Evolutionary conservation across 202 grass and related monocot genomes (phyloP), one percentile per base, ranked within the genome.

Genomic region (Musa balbisiana): DNA sequence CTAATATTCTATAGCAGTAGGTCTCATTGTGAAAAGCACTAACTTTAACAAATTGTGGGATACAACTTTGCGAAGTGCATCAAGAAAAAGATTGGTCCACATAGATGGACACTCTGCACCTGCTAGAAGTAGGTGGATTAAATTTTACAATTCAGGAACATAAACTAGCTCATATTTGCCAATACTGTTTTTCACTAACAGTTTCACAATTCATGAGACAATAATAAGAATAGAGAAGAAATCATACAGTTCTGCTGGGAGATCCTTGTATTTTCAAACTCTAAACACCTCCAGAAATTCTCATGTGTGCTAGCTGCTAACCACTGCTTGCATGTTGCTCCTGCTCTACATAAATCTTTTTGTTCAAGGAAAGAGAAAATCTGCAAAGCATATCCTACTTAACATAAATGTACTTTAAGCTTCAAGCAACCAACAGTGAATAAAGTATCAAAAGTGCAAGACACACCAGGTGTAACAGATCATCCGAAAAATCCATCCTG

Each of bases 401-500:
- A 72, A 73, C 54, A 87, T 86, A 33, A 85, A 78, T 67, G 71
- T 13, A 74, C 8, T 51, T 14, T 19, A 76, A 52, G 8, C 17
- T 70, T 69, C 12, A 86, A 84, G 64, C 11, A 74, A 21, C 59
- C 23, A 74, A 15, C 13, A 29, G 13, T 74, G 53, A 56, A 29
- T 3, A 54, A 27, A 80, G 25, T 72, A 65, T 52, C 51, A 69
- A 52, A 49, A 53, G 2, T 19, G 51, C 12, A 54, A 16, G 8
- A 75, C 83, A 66, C 71, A 98, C 95, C 87, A 90, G 85, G 72
- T 98, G 88, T 79, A 98, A 76, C 26, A 98, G 83, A 92, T 98
- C 95, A 73, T 98, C 95, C 33, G 90, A 91, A 53, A 98, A 81
- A 83, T 98, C 94, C 94, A 98, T 94, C 77, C 85, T 91, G 72